Base-by-base conservation (phyloP, 345 rosid genomes). In the Odontarrhena argentea region DNA sequence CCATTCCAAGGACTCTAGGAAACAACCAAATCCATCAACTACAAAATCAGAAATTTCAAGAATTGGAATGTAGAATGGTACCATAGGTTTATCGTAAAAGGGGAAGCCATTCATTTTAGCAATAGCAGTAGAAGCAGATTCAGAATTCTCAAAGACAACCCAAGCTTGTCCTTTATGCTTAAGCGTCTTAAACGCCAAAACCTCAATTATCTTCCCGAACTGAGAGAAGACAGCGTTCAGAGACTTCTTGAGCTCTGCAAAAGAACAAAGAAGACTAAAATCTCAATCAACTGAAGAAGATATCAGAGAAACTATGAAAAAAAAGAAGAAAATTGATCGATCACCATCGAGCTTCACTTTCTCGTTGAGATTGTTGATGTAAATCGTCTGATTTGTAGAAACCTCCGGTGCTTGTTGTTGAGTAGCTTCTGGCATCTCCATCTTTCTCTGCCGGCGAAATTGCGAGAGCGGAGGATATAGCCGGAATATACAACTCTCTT, bases 81-180 rank as follows among this genome's bases (percentile, higher is more conserved):
- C 99, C 99, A 94, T 87, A 35, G 84, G 82, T 76, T 95, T 95
- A 63, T 95, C 94, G 55, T 95, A 95, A 76, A 95, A 95, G 42
- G 94, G 97, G 71, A 89, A 95, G 1, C 81, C 88, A 68, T 95
- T 96, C 99, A 95, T 95, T 69, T 86, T 82, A 69, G 86, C 71
- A 15, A 95, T 76, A 62, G 96, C 97, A 41, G 70, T 80, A 14
- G 88, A 75, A 22, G 98, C 97, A 22, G 97, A 87, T 6, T 75
- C 74, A 3, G 79, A 82, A 47, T 91, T 87, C 70, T 91, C 92
- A 54, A 95, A 95, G 35, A 95, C 80, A 14, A 95, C 87, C 99
- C 99, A 95, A 79, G 97, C 96, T 80, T 95, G 99, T 4, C 99
- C 99, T 77, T 95, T 89, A 74, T 91, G 99, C 76, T 95, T 95